Conservation (phyloP, 2,329 filamentous ascomycete genomes). For the Pseudohalonectria lignicola region DNA sequence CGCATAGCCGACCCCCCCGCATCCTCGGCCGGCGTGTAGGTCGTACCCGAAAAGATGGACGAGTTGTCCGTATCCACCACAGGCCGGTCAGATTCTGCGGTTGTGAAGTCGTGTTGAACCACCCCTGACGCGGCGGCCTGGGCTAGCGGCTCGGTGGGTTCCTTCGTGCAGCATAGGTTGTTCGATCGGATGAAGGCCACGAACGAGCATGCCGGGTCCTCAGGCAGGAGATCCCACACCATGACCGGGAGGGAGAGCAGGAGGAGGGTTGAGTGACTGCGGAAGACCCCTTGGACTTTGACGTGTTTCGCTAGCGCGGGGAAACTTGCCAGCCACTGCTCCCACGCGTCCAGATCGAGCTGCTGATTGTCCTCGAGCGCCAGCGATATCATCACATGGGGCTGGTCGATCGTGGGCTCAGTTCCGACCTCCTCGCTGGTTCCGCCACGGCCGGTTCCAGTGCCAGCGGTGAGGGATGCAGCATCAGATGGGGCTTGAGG, state of each 20-base stretch:
- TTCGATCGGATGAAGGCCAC: slow-evolving; percentile 49
- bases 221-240: slow-evolving; percentile 48
- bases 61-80: slow-evolving; percentile 11
- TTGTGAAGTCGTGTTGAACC: slow-evolving; percentile 7
- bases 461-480: neutral
- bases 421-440: slow-evolving; percentile 7
- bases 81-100: too few species aligned
- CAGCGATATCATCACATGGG: slow-evolving; percentile 50
- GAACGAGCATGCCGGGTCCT: slow-evolving; percentile 45
- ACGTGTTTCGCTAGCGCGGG: slow-evolving; percentile 48
- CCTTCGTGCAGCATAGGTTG: slow-evolving; percentile 31
- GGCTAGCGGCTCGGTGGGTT: slow-evolving; percentile 7
- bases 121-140: neutral
- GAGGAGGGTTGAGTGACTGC: slow-evolving; percentile 48
- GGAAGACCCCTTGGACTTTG: slow-evolving; percentile 50
- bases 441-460: slow-evolving; percentile 8
- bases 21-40: slow-evolving; percentile 13
- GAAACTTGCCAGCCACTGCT: slow-evolving; percentile 44
- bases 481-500: slow-evolving; percentile 10
- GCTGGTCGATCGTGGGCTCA: slow-evolving; percentile 42
- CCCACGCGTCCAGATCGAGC: slow-evolving; percentile 47
- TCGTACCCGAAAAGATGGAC: slow-evolving; percentile 18
- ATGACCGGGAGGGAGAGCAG: slow-evolving; percentile 47
- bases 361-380: slow-evolving; percentile 46
- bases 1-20: neutral